phyloP scores from a whole-genome alignment of 495 filamentous ascomycete species.

The Tuber microsphaerosporum region DNA sequence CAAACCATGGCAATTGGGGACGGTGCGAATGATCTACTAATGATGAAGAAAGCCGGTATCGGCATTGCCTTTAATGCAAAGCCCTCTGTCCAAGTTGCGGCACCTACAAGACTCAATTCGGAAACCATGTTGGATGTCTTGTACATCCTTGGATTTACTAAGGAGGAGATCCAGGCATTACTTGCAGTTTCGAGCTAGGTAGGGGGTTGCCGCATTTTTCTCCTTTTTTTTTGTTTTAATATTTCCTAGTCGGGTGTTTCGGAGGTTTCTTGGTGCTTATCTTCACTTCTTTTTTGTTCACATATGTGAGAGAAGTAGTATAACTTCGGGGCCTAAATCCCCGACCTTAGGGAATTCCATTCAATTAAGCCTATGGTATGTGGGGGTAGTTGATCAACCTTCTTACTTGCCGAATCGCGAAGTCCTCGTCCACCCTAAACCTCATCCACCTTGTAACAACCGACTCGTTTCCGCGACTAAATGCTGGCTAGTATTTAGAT shows the following conservation, averaged over 20 bases:
- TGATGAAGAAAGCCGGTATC: conserved; percentile 81
- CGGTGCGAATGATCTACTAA: conserved; percentile 88
- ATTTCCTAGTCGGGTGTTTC: background rate
- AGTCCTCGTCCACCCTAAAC: too few relatives aligned
- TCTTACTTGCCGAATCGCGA: background rate
- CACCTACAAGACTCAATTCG: conserved; percentile 73
- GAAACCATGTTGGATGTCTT: conserved; percentile 71
- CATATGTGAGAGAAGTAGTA: background rate
- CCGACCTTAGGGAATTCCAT: background rate
- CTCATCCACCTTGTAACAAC: too few relatives aligned
- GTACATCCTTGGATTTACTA: conserved; percentile 70
- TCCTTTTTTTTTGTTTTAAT: background rate
- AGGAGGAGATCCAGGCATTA: conserved; percentile 48
- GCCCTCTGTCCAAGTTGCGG: conserved; percentile 78
- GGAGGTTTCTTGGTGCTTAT: background rate
- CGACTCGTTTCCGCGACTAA: too few relatives aligned
- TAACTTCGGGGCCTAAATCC: background rate
- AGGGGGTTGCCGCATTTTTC: background rate
- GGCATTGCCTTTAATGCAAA: conserved; percentile 95
- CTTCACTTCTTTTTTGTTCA: background rate
- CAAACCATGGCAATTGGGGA: conserved; percentile 84
- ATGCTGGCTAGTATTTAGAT: too few relatives aligned
- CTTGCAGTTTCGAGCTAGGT: background rate
- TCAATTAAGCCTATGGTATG: background rate
- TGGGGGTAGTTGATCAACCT: background rate